phyloP scores from a whole-genome alignment of 2,329 filamentous ascomycete genomes.

The Ophiocordyceps robertsii region DNA sequence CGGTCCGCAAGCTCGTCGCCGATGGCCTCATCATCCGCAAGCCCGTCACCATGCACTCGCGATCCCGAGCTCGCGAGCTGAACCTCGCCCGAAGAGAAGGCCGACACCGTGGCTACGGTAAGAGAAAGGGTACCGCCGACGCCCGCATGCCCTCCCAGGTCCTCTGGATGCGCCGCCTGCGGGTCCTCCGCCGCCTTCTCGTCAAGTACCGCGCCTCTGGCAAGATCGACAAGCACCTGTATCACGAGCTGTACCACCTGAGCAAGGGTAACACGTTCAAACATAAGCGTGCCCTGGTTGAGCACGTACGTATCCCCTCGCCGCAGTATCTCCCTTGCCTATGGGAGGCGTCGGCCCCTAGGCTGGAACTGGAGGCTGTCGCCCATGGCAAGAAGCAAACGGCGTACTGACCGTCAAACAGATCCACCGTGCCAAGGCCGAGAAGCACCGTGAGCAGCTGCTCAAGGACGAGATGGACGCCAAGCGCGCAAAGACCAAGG shows the following conservation, averaged over 20 bases:
- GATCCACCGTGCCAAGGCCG: conserved; percentile 99
- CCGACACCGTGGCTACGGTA: conserved; percentile 98
- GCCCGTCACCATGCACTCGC: conserved; percentile 99
- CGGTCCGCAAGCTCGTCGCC: conserved; percentile 97
- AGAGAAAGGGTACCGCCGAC: conserved; percentile 99
- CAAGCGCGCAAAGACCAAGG: conserved; percentile 99
- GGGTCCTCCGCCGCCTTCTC: conserved; percentile 95
- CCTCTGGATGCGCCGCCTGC: conserved; percentile 98
- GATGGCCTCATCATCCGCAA: conserved; percentile 99
- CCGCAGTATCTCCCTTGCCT: too few species aligned
- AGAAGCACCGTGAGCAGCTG: conserved; percentile 90
- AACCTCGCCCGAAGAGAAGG: conserved; percentile 89
- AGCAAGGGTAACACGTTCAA: conserved; percentile 99
- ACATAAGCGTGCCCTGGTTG: conserved; percentile 99
- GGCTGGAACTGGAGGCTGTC: too few species aligned
- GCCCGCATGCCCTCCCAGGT: conserved; percentile 98
- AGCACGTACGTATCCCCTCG: conserved; percentile 71
- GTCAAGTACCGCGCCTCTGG: conserved; percentile 99
- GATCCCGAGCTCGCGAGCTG: conserved; percentile 88
- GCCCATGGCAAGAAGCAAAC: too few species aligned
- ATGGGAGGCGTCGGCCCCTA: too few species aligned
- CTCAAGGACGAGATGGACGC: conserved; percentile 99
- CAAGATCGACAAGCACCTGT: conserved; percentile 99
- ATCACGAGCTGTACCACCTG: conserved; percentile 99
- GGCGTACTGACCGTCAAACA: conserved; percentile 23